Evolutionary conservation across 768 basidiomycete genomes (phyloP).

Genomic region (Tylopilus felleus): DNA sequence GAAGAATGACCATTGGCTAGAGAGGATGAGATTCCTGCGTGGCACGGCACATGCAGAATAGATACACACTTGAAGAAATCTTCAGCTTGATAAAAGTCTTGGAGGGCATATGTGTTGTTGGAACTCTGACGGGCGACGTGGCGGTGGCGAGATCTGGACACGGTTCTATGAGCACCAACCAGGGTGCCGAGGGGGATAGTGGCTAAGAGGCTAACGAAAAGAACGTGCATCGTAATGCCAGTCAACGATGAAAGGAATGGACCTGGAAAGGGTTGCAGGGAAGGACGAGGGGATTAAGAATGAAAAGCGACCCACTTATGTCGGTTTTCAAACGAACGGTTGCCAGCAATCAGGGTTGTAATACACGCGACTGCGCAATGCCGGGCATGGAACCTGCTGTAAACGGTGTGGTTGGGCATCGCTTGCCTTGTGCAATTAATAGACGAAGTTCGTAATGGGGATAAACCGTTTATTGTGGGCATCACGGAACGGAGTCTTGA

Average conservation of each 20-base stretch:
- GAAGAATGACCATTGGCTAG: conserved; percentile 71
- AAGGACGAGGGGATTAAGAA: neutral
- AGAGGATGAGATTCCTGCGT: conserved; percentile 3
- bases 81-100: conserved; percentile 45
- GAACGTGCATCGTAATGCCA: conserved; percentile 28
- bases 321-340: neutral
- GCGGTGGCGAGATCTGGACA: conserved; percentile 29
- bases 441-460: conserved; percentile 1
- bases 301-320: neutral
- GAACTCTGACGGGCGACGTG: conserved; percentile 19
- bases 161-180: conserved; percentile 33
- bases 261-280: neutral
- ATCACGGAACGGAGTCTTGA: neutral
- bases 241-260: conserved; percentile 11
- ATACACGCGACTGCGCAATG: conserved; percentile 1
- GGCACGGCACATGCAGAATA: neutral
- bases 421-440: conserved; percentile 20
- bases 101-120: conserved; percentile 33
- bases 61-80: conserved; percentile 57
- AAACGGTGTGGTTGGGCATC: neutral
- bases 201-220: conserved; percentile 32
- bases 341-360: neutral
- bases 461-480: conserved; percentile 7
- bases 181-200: conserved; percentile 34
- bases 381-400: neutral